Evolutionary conservation across 176 grass and related monocot genomes (phyloP), one percentile per base, ranked within the genome.

Genomic region (Oryza longistaminata): DNA sequence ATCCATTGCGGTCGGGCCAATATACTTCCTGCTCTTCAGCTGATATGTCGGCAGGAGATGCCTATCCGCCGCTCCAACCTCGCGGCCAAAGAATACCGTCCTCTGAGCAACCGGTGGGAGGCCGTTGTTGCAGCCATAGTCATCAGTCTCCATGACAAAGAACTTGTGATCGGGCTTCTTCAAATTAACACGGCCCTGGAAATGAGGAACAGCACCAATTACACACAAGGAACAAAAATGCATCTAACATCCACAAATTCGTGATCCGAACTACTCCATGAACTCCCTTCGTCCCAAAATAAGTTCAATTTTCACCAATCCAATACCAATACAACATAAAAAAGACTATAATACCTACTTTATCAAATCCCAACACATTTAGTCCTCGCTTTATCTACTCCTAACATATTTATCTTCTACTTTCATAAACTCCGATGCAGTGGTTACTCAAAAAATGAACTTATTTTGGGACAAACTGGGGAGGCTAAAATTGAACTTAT

Each of bases 1-100:
- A 35, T 98, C 95, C 95, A 98, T 98, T 17, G 95, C 95, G 24
- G 95, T 98, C 3, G 93, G 93, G 25, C 95, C 95, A 26, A 98
- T 84, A 60, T 95, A 98, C 66, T 90, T 98, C 26, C 95, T 88
- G 79, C 93, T 95, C 88, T 98, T 98, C 45, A 98, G 80, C 80
- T 98, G 91, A 78, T 98, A 98, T 0, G 81, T 98, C 17, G 96
- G 96, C 75, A 98, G 66, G 4, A 98, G 89, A 82, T 91, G 94
- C 84, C 96, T 91, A 85, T 98, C 89, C 10, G 96, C 93, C 0
- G 93, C 91, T 55, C 96, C 96, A 85, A 98, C 85, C 77, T 95
- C 93, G 11, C 93, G 89, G 17, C 96, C 93, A 75, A 98, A 95
- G 84, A 98, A 98, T 71, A 93, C 39, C 21, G 89, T 87, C 79